Conservation (phyloP, 2,329 filamentous ascomycete genomes). For the Fusarium stilboides region DNA sequence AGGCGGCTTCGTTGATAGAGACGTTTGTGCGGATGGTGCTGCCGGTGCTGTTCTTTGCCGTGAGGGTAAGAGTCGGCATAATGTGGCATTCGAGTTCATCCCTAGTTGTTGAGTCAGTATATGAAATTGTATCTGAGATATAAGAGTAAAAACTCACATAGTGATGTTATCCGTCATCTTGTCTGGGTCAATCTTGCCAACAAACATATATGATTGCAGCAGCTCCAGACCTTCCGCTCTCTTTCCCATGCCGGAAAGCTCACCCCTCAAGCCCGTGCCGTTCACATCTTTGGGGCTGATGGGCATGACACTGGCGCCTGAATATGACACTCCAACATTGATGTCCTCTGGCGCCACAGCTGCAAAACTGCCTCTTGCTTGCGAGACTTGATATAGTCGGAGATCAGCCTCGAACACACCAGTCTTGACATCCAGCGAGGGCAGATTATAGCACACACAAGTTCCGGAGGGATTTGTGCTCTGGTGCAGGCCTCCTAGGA, state of each 20-base stretch:
- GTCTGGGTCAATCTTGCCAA: constrained; percentile 75
- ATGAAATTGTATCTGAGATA: constrained; percentile 27
- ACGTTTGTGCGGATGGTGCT: constrained; percentile 73
- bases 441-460: constrained; percentile 87
- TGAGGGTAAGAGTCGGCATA: constrained; percentile 77
- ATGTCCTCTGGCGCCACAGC: constrained; percentile 68
- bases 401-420: constrained; percentile 85
- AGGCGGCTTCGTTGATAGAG: constrained; percentile 78
- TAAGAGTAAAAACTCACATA: constrained; percentile 66
- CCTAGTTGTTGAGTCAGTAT: constrained; percentile 56
- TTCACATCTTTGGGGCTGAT: constrained; percentile 48
- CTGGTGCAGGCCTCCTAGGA: constrained; percentile 68
- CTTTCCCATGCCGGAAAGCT: constrained; percentile 37
- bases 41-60: constrained; percentile 68
- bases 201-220: constrained; percentile 76
- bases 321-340: constrained; percentile 68
- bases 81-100: constrained; percentile 73
- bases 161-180: constrained; percentile 70
- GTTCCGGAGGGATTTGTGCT: constrained; percentile 82
- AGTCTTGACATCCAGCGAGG: constrained; percentile 75
- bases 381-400: constrained; percentile 78
- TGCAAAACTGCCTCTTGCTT: constrained; percentile 68
- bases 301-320: constrained; percentile 62
- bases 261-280: constrained; percentile 45
- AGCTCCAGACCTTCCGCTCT: constrained; percentile 56